Percentiles rank a stretch among this genome's conserved stretches.
Conservation (phyloP, 257 asterid genomes). For the Solanum ahanhuiri region DNA sequence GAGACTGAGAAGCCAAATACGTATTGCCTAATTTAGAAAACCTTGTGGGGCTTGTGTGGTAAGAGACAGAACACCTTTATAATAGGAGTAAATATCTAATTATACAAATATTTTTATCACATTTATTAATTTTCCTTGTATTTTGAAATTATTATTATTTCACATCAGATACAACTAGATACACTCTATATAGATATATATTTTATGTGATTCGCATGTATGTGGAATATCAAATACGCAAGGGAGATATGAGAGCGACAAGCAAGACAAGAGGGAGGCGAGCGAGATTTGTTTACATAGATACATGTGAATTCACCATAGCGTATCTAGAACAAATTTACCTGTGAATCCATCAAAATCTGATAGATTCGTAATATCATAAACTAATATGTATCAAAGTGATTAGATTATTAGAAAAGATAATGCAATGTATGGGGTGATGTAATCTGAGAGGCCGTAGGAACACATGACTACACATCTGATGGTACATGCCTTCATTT, state of each 20-base stretch:
- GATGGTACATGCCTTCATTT: background rate
- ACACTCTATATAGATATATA: too few relatives aligned
- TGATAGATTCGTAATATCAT: too few relatives aligned
- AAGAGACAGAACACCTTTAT: background rate
- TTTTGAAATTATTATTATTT: background rate
- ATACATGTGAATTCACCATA: background rate
- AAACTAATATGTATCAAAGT: background rate
- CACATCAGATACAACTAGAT: background rate
- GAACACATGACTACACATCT: background rate
- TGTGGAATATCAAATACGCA: too few relatives aligned
- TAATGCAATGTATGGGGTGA: background rate
- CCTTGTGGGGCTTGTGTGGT: background rate
- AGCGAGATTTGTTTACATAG: too few relatives aligned
- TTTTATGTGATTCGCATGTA: rapidly evolving
- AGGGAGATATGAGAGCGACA: too few relatives aligned
- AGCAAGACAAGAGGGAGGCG: too few relatives aligned
- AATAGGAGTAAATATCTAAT: too few relatives aligned
- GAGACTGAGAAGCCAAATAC: background rate
- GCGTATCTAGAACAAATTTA: too few relatives aligned
- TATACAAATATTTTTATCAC: background rate
- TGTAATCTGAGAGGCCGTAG: background rate
- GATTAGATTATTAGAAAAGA: too few relatives aligned
- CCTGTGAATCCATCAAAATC: too few relatives aligned
- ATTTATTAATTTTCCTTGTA: background rate
- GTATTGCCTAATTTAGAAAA: background rate